phyloP scores from a whole-genome alignment of 306 rosid species.

The Fagus sylvatica region DNA sequence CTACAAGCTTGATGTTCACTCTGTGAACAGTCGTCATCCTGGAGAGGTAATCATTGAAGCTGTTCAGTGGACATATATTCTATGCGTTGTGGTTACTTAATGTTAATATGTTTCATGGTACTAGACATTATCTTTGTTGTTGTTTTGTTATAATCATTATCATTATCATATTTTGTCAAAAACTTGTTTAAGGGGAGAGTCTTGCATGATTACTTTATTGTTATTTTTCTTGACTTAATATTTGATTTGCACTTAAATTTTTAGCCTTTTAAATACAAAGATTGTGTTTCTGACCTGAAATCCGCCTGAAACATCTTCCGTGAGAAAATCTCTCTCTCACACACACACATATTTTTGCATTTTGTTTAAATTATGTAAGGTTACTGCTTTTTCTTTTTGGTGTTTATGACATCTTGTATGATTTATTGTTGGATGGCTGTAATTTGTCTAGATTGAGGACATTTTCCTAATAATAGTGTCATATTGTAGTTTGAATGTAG shows the following conservation, averaged over 20 bases:
- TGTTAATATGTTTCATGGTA: not conserved
- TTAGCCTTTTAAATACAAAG: not conserved
- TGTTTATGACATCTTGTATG: not conserved
- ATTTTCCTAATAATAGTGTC: slow-evolving; percentile 19
- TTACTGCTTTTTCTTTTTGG: slow-evolving; percentile 3
- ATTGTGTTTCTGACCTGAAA: not conserved
- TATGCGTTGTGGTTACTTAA: slow-evolving; percentile 11
- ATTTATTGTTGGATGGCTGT: not conserved
- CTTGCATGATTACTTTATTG: not conserved
- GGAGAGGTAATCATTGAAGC: slow-evolving; percentile 69
- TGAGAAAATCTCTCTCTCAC: not conserved
- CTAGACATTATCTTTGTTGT: slow-evolving; percentile 5
- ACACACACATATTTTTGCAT: too few relatives aligned
- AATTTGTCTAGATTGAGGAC: not conserved
- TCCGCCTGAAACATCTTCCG: not conserved
- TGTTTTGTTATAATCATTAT: not conserved
- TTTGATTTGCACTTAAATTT: not conserved
- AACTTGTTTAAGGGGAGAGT: not conserved
- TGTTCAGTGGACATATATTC: slow-evolving; percentile 16
- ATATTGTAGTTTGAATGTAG: slow-evolving; percentile 86
- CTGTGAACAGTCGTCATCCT: slow-evolving; percentile 82
- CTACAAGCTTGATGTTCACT: slow-evolving; percentile 95
- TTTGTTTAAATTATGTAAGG: slow-evolving; percentile 12
- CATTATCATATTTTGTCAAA: not conserved
- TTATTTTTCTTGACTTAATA: not conserved